Base-by-base conservation (phyloP, 2,329 filamentous ascomycete species). In the Aquanectria penicillioides region DNA sequence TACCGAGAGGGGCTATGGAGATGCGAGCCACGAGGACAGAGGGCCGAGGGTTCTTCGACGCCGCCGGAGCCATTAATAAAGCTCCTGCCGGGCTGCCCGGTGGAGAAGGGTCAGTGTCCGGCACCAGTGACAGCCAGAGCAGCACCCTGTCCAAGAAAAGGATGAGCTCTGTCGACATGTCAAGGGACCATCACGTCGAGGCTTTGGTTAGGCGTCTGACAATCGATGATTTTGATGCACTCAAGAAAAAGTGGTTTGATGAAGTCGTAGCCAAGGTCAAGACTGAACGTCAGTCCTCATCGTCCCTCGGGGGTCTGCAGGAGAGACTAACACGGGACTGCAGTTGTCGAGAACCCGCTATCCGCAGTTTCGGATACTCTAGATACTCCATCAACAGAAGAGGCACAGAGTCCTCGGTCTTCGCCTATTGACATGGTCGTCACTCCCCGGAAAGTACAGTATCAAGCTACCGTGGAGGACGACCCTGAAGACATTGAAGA, bases 241-340 rank as follows among this genome's bases (percentile, higher is more conserved):
- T n/a, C n/a, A 71, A 69, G 54, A 47, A 57, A 4, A 62, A 54
- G 43, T 66, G 64, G 65, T 63, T 71, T 47, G 65, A 71, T 29
- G 67, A 70, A 47, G 69, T 71, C 36, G 57, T 70, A 57, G 59
- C 58, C 33, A 71, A 70, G 31, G 61, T 70, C 53, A 70, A 68
- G 56, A 65, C 69, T 34, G 69, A 71, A 43, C 63, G 69, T 71
- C 23, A 59, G 68, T 57, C 15, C 23, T 23, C 5, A 4, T n/a
- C 8, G 9, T 17, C 8, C 6, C 9, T 4, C n/a, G 31, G 10
- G n/a, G 20, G 22, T 5, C 31, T 29, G 22, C 34, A 22, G 57
- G 15, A n/a, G 12, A 38, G n/a, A 37, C n/a, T n/a, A n/a, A n/a
- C n/a, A n/a, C n/a, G 25, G 3, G 18, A 8, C 4, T 12, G 3